Evolutionary conservation across 768 basidiomycete genomes (phyloP), one percentile per base, ranked within the genome.

Genomic region (Termitomyces sp.): DNA sequence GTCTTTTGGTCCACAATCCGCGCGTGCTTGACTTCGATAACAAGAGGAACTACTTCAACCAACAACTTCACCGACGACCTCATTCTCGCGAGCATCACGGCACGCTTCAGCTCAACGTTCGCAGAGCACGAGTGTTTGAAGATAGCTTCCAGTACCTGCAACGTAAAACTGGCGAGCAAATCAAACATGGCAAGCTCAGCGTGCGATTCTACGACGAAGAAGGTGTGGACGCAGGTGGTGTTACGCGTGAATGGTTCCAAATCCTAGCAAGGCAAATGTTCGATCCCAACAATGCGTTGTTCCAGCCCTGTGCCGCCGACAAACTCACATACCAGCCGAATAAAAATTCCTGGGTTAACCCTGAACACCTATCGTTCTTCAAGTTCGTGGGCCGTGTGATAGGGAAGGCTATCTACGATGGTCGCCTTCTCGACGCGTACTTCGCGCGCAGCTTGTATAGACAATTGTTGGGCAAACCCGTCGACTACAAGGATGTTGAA

Each of bases 1-100:
- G 95, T 16, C 80, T 99, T 1, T 79, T 99, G 61, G 90, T 99
- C 46, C 87, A 95, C 73, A 99, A 99, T 66, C 88, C 97, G 47
- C 87, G 93, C 31, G 94, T 98, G 24, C 82, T 99, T 56, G 97
- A 98, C 77, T 98, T 98, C 68, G 97, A 98, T 78, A 98, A 98
- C 85, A 99, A 99, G 76, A 86, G 97, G 36, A 96, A 95, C 67
- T 95, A 93, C 74, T 94, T 94, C 75, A 87, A 82, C 43, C 94
- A 96, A 69, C 93, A 95, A 68, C 79, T 97, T 8, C 94, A 94
- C 68, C 86, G 88, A 44, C 86, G 92, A 9, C 87, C 87, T 18
- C 84, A 88, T 63, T 76, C 78, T 13, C 83, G 94, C 41, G 91
- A 94, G 65, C 91, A 93, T 62, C 83, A 92, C 59, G 77, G 82